Percentiles rank a stretch among this genome's conserved stretches.
phyloP scores from a whole-genome alignment of 2,329 filamentous ascomycete genomes.

The Neopestalotiopsis sp. region DNA sequence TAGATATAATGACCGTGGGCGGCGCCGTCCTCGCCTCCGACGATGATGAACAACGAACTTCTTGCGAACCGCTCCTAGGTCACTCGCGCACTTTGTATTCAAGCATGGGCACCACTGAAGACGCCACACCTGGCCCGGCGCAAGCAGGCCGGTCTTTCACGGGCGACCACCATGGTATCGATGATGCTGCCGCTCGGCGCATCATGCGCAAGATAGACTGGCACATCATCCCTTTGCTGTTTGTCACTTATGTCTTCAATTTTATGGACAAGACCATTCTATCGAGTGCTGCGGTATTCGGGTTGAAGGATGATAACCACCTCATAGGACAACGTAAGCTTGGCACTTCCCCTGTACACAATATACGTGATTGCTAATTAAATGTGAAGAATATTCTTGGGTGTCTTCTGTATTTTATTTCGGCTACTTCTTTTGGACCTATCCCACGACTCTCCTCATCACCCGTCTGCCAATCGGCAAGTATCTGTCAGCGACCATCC shows the following conservation, averaged over 20 bases:
- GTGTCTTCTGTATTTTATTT: slow-evolving; percentile 53
- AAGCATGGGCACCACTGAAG: slow-evolving; percentile 13
- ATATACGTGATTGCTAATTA: not conserved
- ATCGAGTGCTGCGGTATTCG: slow-evolving; percentile 61
- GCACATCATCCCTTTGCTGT: slow-evolving; percentile 28
- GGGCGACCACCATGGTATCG: not conserved
- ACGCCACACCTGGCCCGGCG: not conserved
- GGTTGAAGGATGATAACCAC: slow-evolving; percentile 52
- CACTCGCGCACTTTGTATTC: slow-evolving; percentile 5
- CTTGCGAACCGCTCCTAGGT: slow-evolving; percentile 3
- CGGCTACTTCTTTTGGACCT: slow-evolving; percentile 55
- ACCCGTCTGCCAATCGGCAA: slow-evolving; percentile 52
- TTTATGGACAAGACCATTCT: slow-evolving; percentile 47
- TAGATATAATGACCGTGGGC: slow-evolving; percentile 9
- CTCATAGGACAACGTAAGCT: slow-evolving; percentile 39
- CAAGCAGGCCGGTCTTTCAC: not conserved
- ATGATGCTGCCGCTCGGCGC: slow-evolving; percentile 20
- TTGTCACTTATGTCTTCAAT: slow-evolving; percentile 32
- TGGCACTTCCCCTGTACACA: not conserved
- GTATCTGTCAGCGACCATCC: slow-evolving; percentile 50
- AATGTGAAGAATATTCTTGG: slow-evolving; percentile 45
- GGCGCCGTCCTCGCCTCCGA: not conserved
- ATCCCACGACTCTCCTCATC: slow-evolving; percentile 53
- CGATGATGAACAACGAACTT: not conserved
- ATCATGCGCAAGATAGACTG: slow-evolving; percentile 30